Base-by-base conservation (phyloP, 495 filamentous ascomycete genomes). In the Pyronema domesticum region DNA sequence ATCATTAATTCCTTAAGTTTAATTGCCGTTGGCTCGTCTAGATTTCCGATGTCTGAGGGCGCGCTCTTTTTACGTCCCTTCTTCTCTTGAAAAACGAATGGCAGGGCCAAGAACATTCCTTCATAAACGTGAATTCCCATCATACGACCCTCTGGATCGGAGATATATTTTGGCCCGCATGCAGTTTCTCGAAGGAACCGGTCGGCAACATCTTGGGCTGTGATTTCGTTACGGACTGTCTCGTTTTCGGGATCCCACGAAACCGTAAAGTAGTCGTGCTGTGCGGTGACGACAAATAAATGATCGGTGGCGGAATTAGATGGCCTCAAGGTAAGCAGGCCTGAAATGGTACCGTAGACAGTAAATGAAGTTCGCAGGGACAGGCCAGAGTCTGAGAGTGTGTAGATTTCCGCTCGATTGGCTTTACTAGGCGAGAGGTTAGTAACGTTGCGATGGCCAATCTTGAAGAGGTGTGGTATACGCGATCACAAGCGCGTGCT, bases 281-380 rank as follows among this genome's bases (percentile, higher is more conserved):
- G 80, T 63, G 94, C 82, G 9, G 91, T 95, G 35, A 85, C 89
- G 57, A 99, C 75, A 65, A 99, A 94, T 59, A 99, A 78, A 59
- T 96, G 79, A 58, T 95, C 88, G 7, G 81, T 89, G 5, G 71
- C 63, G 14, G 84, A 77, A 60, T 82, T 74, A 15, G 76, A 74
- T 10, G 89, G 91, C 0, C 77, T 79, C 15, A 99, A 72, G 58
- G 81, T 83, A 55, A 87, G 79, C 40, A 99, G 77, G 70, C 95
- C 86, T 0, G 83, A 80, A 51, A 96, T 79, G 59, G 79, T 80
- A 60, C 89, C 93, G 64, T 86, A 89, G 50, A 99, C 55, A 6
- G 60, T 60, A 44, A 65, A 65, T 42, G 58, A 53, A 17, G 53
- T 59, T 11, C 65, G 55, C 6, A 65, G 62, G 7, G 46, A 50